These are phyloP conservation scores for Chlorophyllum brunneum DNA, from an alignment of 768 basidiomycete species.

Conservation along the genomic window DNA sequence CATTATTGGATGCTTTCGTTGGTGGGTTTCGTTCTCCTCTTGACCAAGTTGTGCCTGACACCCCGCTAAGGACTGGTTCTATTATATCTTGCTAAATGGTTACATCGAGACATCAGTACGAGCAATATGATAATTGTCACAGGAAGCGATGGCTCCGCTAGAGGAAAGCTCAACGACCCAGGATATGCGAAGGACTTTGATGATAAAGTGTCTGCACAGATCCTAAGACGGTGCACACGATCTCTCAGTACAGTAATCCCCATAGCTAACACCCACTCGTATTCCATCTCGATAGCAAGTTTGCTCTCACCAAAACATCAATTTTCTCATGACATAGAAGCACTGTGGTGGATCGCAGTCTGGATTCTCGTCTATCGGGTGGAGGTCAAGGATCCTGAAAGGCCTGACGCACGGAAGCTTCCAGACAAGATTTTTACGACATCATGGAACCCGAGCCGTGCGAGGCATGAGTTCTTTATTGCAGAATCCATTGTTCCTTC, in stretches of 20 bases:
- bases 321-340: conserved; percentile 8
- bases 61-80: no score
- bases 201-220: background rate
- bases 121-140: conserved; percentile 8
- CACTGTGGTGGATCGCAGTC: conserved; percentile 5
- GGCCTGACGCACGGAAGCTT: background rate
- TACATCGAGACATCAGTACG: conserved; percentile 11
- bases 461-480: background rate
- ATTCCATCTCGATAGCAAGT: no score
- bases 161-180: conserved; percentile 5
- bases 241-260: no score
- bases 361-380: background rate
- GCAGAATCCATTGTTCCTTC: no score
- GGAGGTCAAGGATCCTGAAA: no score
- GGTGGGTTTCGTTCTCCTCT: no score
- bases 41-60: no score
- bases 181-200: conserved; percentile 11
- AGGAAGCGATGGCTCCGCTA: background rate
- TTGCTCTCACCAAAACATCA: background rate
- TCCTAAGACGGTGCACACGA: conserved; percentile 12
- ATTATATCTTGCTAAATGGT: conserved; percentile 8
- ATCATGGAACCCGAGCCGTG: background rate
- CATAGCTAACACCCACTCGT: no score
- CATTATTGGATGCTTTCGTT: background rate
- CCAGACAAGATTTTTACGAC: background rate